Evolutionary conservation across 352 stramenopile genomes (phyloP).

Genomic region (Globisporangium mamillatum): DNA sequence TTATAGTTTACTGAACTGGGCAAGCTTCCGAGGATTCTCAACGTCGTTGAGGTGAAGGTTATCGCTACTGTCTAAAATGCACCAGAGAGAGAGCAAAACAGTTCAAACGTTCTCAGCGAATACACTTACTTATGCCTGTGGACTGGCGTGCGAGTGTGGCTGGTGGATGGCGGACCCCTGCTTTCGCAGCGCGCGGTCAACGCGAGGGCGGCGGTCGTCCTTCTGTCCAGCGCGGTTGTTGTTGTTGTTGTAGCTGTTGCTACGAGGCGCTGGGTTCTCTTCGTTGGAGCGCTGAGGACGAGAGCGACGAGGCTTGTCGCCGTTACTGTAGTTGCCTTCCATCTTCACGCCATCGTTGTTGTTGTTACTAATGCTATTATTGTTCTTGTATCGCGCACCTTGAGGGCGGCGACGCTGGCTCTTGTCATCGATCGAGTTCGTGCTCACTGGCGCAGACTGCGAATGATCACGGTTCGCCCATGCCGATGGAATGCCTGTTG

Average conservation of each 20-base stretch:
- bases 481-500: conserved; percentile 16
- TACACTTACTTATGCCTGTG: conserved; percentile 12
- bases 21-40: neutral
- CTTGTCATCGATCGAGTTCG: conserved; percentile 21
- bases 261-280: conserved; percentile 23
- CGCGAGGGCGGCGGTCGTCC: conserved; percentile 36
- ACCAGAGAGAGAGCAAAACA: neutral
- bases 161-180: conserved; percentile 27
- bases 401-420: conserved; percentile 37
- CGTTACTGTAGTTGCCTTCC: conserved; percentile 4
- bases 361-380: conserved; percentile 23
- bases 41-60: neutral
- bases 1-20: neutral
- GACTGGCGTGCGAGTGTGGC: conserved; percentile 20
- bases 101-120: neutral
- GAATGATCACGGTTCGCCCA: conserved; percentile 25
- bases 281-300: conserved; percentile 29
- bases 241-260: conserved; percentile 18
- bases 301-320: conserved; percentile 31
- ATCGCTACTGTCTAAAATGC: conserved; percentile 12
- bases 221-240: conserved; percentile 23
- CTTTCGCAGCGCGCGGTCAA: conserved; percentile 40
- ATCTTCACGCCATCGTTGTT: conserved; percentile 12
- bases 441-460: conserved; percentile 16
- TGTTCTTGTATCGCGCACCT: conserved; percentile 30